Evolutionary conservation across 2,329 filamentous ascomycete species (phyloP).

Genomic region (Fusarium humuli): DNA sequence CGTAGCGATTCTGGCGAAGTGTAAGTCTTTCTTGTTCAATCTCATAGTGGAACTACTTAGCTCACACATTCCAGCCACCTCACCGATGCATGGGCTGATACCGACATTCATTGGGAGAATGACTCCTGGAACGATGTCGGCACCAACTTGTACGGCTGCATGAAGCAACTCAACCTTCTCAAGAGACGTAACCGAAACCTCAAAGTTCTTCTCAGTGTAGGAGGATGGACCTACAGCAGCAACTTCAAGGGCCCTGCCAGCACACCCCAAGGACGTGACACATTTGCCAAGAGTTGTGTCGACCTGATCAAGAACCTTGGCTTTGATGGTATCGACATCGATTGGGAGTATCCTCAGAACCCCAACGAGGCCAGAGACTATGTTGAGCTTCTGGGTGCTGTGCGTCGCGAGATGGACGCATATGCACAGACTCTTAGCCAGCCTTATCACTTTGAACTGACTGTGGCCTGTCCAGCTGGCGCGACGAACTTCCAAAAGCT

Average conservation of each 20-base stretch:
- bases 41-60: neutral
- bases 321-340: slow-evolving; percentile 77
- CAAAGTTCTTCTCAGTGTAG: slow-evolving; percentile 87
- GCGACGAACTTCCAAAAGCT: slow-evolving; percentile 71
- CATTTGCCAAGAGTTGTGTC: slow-evolving; percentile 80
- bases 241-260: slow-evolving; percentile 84
- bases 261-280: slow-evolving; percentile 73
- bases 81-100: slow-evolving; percentile 73
- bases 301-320: slow-evolving; percentile 82
- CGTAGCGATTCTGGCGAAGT: slow-evolving; percentile 83
- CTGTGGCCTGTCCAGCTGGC: slow-evolving; percentile 73
- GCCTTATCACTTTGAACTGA: slow-evolving; percentile 70
- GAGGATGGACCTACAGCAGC: slow-evolving; percentile 90
- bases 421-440: slow-evolving; percentile 60
- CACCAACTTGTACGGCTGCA: slow-evolving; percentile 86
- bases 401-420: slow-evolving; percentile 68
- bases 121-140: slow-evolving; percentile 78
- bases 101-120: slow-evolving; percentile 78
- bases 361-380: slow-evolving; percentile 66
- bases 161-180: slow-evolving; percentile 88
- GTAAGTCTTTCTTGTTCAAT: slow-evolving; percentile 51
- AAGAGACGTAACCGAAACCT: slow-evolving; percentile 85
- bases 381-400: slow-evolving; percentile 68
- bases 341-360: slow-evolving; percentile 75
- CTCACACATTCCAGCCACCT: slow-evolving; percentile 56